A percentile compares a stretch with the other conserved stretches of the same genome.
These are phyloP conservation scores for Myriosclerotinia curreyana DNA, from an alignment of 2,329 filamentous ascomycete species.

Conservation along the genomic window DNA sequence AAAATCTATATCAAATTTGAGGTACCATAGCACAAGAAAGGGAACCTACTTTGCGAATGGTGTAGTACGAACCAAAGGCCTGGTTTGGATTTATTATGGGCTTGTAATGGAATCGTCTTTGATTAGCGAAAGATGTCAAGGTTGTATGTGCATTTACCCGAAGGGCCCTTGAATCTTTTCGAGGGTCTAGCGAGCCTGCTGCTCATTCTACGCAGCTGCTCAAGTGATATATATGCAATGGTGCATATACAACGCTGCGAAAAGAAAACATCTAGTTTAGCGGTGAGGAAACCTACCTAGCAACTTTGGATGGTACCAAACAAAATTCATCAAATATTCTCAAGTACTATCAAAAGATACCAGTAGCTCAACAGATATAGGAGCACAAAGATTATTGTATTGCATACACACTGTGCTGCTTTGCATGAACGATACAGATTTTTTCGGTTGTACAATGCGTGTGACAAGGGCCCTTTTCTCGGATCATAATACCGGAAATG, in stretches of 20 bases:
- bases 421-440: constrained; percentile 23
- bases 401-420: constrained; percentile 21
- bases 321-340: constrained; percentile 7
- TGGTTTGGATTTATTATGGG: constrained; percentile 12
- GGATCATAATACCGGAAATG: constrained; percentile 16
- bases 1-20: constrained; percentile 16
- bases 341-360: constrained; percentile 11
- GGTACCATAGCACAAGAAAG: neutral
- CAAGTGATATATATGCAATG: constrained; percentile 16
- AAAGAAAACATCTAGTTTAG: constrained; percentile 11
- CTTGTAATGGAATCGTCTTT: constrained; percentile 16
- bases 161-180: constrained; percentile 13
- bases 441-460: constrained; percentile 21
- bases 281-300: constrained; percentile 14
- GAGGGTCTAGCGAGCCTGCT: constrained; percentile 8
- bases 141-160: constrained; percentile 12
- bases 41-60: neutral
- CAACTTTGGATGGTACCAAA: constrained; percentile 11
- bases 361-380: constrained; percentile 20
- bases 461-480: constrained; percentile 15
- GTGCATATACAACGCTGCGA: neutral
- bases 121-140: constrained; percentile 10
- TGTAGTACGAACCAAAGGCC: constrained; percentile 18
- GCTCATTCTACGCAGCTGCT: constrained; percentile 6
- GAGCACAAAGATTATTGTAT: constrained; percentile 22